Evolutionary conservation across 768 basidiomycete species (phyloP).

Genomic region (Solioccasus polychromus): DNA sequence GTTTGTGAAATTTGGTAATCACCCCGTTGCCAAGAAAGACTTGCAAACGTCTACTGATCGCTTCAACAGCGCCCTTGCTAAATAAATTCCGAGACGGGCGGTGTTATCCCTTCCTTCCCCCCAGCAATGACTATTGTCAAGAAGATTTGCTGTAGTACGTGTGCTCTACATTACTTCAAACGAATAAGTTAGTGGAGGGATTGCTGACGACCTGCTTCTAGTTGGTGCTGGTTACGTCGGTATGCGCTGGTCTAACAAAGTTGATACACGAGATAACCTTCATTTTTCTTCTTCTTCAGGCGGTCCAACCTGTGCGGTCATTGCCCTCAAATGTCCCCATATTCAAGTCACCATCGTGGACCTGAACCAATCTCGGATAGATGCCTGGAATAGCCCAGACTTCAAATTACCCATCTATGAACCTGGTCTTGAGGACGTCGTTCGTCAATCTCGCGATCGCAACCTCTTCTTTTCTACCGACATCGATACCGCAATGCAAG

Average conservation of each 20-base stretch:
- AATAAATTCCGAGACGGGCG: background rate
- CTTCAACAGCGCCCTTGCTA: background rate
- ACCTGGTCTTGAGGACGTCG: conserved; percentile 91
- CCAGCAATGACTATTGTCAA: conserved; percentile 49
- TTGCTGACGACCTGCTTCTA: conserved; percentile 27
- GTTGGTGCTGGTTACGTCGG: conserved; percentile 95
- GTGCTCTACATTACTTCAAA: background rate
- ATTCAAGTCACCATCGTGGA: conserved; percentile 97
- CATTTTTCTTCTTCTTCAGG: conserved; percentile 44
- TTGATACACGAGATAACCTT: conserved; percentile 6
- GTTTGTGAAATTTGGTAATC: conserved; percentile 1
- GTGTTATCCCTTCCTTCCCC: background rate
- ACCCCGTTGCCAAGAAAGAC: conserved; percentile 3
- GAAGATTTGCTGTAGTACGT: conserved; percentile 89
- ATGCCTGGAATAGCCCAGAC: conserved; percentile 92
- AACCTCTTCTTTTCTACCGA: conserved; percentile 98
- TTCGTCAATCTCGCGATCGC: conserved; percentile 81
- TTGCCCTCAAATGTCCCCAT: conserved; percentile 89
- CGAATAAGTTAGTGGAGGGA: background rate
- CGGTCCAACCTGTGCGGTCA: conserved; percentile 93
- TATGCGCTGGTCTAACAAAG: conserved; percentile 34
- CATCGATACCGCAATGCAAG: conserved; percentile 87
- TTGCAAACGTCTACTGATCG: background rate
- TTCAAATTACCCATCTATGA: conserved; percentile 94
- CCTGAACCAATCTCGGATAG: conserved; percentile 89